Percentiles rank a stretch among this genome's conserved stretches.
Conservation (phyloP, 2,329 filamentous ascomycete species). For the Fusarium globosum region DNA sequence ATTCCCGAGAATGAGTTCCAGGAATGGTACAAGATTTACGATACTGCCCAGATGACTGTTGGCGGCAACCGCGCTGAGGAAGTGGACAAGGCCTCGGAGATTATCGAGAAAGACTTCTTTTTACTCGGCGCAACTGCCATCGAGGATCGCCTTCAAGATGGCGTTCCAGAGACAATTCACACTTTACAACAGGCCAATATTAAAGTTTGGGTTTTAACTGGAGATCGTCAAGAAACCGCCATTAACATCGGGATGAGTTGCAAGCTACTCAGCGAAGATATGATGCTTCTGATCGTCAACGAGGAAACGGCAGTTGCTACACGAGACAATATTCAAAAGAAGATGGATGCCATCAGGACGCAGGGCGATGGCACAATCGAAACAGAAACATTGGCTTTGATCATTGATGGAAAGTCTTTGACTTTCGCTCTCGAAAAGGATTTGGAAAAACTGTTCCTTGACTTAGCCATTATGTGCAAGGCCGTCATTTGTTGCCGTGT, state of each 20-base stretch:
- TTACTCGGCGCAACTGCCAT: constrained; percentile 96
- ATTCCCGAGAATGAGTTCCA: constrained; percentile 88
- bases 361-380: constrained; percentile 82
- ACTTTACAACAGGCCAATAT: constrained; percentile 96
- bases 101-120: constrained; percentile 92
- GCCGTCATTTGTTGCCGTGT: constrained; percentile 99
- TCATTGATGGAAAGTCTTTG: constrained; percentile 96
- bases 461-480: constrained; percentile 95
- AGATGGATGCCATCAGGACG: constrained; percentile 87
- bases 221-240: constrained; percentile 96
- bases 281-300: constrained; percentile 97
- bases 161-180: constrained; percentile 97
- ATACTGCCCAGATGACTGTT: constrained; percentile 88
- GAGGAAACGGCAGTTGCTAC: constrained; percentile 85
- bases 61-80: constrained; percentile 93
- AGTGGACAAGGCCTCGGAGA: constrained; percentile 94
- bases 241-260: constrained; percentile 99
- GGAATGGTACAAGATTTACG: constrained; percentile 88
- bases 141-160: constrained; percentile 95
- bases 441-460: constrained; percentile 91
- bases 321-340: constrained; percentile 90
- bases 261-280: constrained; percentile 97
- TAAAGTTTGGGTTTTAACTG: constrained; percentile 98
- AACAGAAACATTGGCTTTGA: constrained; percentile 85
- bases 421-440: constrained; percentile 94